Evolutionary conservation across 768 basidiomycete species (phyloP), one percentile per base, ranked within the genome.

Genomic region (Tricholoma saponaceum): DNA sequence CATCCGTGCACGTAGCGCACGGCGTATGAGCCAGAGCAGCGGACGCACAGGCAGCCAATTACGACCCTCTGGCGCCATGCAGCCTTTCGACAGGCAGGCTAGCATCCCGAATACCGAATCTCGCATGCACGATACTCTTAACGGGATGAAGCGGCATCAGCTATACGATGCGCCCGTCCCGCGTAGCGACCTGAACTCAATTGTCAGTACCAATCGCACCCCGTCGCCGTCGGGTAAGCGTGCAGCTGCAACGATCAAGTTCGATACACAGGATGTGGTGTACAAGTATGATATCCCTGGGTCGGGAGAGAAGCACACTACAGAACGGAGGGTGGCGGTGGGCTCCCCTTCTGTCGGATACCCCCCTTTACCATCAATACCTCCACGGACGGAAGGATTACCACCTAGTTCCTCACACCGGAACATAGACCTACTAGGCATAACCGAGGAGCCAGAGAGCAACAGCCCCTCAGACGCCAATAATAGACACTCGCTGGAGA

Each of bases 151-250:
- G 61, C 79, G 95, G 20, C 93, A 92, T 66, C 88, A 95, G 62
- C 78, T 98, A 5, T 95, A 92, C 67, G 95, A 98, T 67, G 83
- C 87, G 10, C 95, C 95, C 2, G 82, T 97, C 66, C 88, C 90
- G 37, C 55, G 66, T 25, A 59, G 71, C 59, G 73, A 79, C 59
- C 67, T 71, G 28, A 70, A 74, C 26, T 72, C 53, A 39, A 74
- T 74, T 30, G 58, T 74, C 23, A 67, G 57, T 23, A 59, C 69
- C 35, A 25, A 46, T 25, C 23, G 13, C n/a, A 26, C 26, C 9
- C 16, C 47, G 16, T 77, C 76, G 22, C 68, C 71, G 6, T 63
- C 68, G 25, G 70, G 65, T 22, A 80, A 80, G 66, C 73, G 72
- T 23, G 81, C 84, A 52, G 81, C 86, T 23, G 81, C 84, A 52